A percentile compares a stretch with the other conserved stretches of the same genome.
Conservation (phyloP, 2,329 filamentous ascomycete genomes). For the Tolypocladium capitatum region DNA sequence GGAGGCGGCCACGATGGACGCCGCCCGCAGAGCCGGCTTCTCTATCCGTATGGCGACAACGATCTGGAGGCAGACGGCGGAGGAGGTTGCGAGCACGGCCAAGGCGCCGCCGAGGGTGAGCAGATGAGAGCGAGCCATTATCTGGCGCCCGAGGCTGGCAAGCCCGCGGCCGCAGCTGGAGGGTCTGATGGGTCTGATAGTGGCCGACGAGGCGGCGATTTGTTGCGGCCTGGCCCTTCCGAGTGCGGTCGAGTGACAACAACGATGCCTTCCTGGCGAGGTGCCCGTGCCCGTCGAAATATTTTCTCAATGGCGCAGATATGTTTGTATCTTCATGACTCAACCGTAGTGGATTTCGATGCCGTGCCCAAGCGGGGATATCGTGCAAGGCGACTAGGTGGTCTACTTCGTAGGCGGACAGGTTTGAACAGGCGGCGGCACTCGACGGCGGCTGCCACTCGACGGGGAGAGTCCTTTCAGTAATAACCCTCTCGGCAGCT, state of each 20-base stretch:
- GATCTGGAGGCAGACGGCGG: slow-evolving; percentile 8
- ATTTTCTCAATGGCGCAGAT: neutral
- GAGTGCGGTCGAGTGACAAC: neutral
- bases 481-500: neutral
- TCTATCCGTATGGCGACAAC: slow-evolving; percentile 4
- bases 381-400: neutral
- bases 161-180: slow-evolving; percentile 1
- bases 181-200: neutral
- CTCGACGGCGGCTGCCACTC: neutral
- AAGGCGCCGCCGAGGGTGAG: slow-evolving; percentile 5
- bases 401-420: too few species aligned
- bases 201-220: neutral
- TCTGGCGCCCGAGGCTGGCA: neutral
- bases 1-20: slow-evolving; percentile 14
- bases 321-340: neutral
- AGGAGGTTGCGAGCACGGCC: slow-evolving; percentile 8
- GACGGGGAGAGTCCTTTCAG: neutral
- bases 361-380: neutral
- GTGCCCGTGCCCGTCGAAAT: neutral
- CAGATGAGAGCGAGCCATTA: slow-evolving; percentile 5
- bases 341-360: neutral
- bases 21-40: slow-evolving; percentile 1
- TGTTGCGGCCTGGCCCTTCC: neutral
- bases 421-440: neutral
- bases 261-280: neutral